A percentile compares a stretch with the other conserved stretches of the same genome.
Evolutionary conservation across 768 basidiomycete genomes (phyloP).

Genomic region (Amylocystis lapponica): DNA sequence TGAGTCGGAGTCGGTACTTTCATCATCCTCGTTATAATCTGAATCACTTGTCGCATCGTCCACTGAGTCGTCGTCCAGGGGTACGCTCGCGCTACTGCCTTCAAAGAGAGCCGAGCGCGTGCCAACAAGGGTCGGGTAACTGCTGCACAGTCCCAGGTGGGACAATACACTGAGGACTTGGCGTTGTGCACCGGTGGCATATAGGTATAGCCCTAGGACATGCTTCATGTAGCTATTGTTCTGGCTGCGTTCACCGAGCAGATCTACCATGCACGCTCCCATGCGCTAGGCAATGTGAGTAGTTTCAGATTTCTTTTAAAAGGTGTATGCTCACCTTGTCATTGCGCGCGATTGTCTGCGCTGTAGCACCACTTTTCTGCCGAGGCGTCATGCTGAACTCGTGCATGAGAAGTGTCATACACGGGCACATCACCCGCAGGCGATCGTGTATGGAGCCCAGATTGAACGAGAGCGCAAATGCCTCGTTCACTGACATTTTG

Average conservation of each 20-base stretch:
- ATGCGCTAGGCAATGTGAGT: slow-evolving; percentile 7
- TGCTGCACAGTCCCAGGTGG: slow-evolving; percentile 24
- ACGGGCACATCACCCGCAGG: slow-evolving; percentile 5
- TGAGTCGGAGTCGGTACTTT: too few relatives aligned
- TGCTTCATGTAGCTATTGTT: slow-evolving; percentile 25
- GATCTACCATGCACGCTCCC: slow-evolving; percentile 16
- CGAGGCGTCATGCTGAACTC: slow-evolving; percentile 8
- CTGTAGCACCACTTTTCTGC: slow-evolving; percentile 1
- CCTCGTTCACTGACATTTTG: neutral
- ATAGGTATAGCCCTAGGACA: slow-evolving; percentile 26
- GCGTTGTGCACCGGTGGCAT: slow-evolving; percentile 27
- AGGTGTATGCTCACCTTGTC: slow-evolving; percentile 11
- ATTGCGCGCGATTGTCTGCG: slow-evolving; percentile 1
- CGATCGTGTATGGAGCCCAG: neutral
- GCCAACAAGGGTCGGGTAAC: slow-evolving; percentile 23
- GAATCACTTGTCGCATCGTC: too few relatives aligned
- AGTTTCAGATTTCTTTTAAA: neutral
- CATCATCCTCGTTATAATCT: too few relatives aligned
- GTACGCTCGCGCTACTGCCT: too few relatives aligned
- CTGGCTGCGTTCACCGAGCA: slow-evolving; percentile 28
- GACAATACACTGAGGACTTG: slow-evolving; percentile 27
- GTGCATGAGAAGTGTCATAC: neutral
- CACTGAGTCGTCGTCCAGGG: too few relatives aligned
- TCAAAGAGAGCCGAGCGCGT: too few relatives aligned
- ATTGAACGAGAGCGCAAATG: slow-evolving; percentile 4